Base-by-base conservation (phyloP, 768 basidiomycete species). In the Naganishia friedmannii region DNA sequence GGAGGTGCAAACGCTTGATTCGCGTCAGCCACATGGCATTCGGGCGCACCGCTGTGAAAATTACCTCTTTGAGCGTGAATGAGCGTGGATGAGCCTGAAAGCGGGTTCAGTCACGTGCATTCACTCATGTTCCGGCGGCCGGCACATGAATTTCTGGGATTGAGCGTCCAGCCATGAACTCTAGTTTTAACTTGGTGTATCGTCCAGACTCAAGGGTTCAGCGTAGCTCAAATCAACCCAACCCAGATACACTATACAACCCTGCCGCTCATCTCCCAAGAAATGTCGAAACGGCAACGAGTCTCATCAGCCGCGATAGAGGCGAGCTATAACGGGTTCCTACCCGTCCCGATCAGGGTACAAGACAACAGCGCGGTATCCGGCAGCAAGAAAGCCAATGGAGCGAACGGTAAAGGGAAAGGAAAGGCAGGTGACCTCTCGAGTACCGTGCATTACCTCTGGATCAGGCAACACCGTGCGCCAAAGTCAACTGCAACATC, bases 391-490 rank as follows among this genome's bases (percentile, higher is more conserved):
- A 63, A 42, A 19, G 10, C 42, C 12, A 34, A 28, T 37, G 57
- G 3, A 5, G 23, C 26, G 3, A 32, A 28, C n/a, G 57, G 32
- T 3, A 63, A 63, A 34, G 60, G 37, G 0, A 68, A 68, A 45
- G 67, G 39, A 19, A 68, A 68, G 28, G 55, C 67, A 8, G 32
- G 37, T 10, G 60, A 63, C 21, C 10, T 63, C 3, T 37, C 39
- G 3, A 10, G n/a, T 13, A 37, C 54, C 12, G 42, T 26, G 13
- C 70, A 68, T 32, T 68, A 71, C 51, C 45, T 71, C 42, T 71
- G 66, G 66, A 71, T 71, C 37, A n/a, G 66, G 23, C 66, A 71
- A 55, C 70, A 71, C n/a, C 26, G 66, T n/a, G 34, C 65, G n/a
- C 32, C 66, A 9, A 63, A 48, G 26, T 13, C 56, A 23, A 19